Conservation (phyloP, 2,329 filamentous ascomycete genomes). For the Alternaria brassicae region DNA sequence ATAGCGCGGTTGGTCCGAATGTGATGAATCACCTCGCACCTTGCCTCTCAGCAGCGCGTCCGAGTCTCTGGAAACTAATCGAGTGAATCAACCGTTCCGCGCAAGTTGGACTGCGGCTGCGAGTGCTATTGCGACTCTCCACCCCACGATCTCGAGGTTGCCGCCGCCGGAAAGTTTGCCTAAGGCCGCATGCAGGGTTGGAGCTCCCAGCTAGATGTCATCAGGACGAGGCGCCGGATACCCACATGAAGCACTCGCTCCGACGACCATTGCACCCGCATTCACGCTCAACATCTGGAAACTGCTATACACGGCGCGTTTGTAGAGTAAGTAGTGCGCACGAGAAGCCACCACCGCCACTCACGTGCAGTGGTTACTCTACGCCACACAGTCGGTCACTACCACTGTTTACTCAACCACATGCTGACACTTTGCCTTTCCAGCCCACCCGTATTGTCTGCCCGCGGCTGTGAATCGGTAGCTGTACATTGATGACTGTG, state of each 20-base stretch:
- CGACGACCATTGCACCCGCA: constrained; percentile 18
- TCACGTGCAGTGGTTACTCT: constrained; percentile 13
- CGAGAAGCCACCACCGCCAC: constrained; percentile 3
- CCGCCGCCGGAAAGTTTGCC: constrained; percentile 17
- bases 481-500: constrained; percentile 37
- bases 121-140: neutral
- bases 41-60: constrained; percentile 5
- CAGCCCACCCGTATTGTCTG: constrained; percentile 16
- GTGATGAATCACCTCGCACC: constrained; percentile 17
- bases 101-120: neutral
- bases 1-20: constrained; percentile 25
- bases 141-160: constrained; percentile 3
- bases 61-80: neutral
- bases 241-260: constrained; percentile 32
- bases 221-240: constrained; percentile 37
- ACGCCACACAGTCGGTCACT: constrained; percentile 11
- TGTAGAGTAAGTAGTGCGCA: constrained; percentile 21
- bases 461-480: constrained; percentile 20
- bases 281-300: constrained; percentile 1
- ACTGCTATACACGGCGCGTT: neutral
- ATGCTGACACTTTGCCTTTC: constrained; percentile 23
- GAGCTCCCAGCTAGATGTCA: constrained; percentile 33
- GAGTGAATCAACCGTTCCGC: neutral
- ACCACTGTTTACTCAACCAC: constrained; percentile 11
- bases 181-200: constrained; percentile 24